Conservation (phyloP, 345 rosid genomes). For the Angophora floribunda region DNA sequence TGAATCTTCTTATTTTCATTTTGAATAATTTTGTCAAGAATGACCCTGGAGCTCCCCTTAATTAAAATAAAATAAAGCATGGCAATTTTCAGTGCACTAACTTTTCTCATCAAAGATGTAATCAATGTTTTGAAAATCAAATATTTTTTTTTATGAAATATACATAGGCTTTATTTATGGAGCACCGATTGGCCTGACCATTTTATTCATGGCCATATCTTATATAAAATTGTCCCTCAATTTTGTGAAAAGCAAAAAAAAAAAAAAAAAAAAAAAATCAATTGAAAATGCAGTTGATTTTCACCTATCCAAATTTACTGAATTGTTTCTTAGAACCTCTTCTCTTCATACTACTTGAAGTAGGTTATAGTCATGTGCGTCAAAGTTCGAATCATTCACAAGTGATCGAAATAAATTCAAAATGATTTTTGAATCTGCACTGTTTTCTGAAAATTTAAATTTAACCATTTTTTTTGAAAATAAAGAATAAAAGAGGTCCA, state of each 20-base stretch:
- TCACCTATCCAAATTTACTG: not conserved
- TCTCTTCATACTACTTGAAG: not conserved
- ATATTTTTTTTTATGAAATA: not conserved
- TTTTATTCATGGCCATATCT: not conserved
- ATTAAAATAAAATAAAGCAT: fast-evolving
- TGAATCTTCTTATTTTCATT: not conserved
- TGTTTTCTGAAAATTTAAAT: not conserved
- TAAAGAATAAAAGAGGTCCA: not conserved
- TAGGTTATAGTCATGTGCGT: not conserved
- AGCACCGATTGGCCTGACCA: not conserved
- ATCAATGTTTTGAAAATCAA: not conserved
- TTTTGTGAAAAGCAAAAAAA: not conserved
- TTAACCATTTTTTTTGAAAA: no score
- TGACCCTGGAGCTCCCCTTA: not conserved
- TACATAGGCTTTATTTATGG: not conserved
- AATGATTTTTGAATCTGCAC: not conserved
- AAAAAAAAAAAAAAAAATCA: not conserved
- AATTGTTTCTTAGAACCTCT: not conserved
- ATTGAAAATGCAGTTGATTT: not conserved
- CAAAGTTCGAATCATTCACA: not conserved
- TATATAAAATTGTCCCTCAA: not conserved
- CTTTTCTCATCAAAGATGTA: not conserved
- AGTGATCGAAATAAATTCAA: not conserved
- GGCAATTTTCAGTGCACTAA: not conserved
- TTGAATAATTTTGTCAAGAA: no score